Percentiles rank a stretch among this genome's conserved stretches.
These are phyloP conservation scores for Vitis hybrid DNA, from an alignment of 177 flowering plant genomes.

Conservation along the genomic window DNA sequence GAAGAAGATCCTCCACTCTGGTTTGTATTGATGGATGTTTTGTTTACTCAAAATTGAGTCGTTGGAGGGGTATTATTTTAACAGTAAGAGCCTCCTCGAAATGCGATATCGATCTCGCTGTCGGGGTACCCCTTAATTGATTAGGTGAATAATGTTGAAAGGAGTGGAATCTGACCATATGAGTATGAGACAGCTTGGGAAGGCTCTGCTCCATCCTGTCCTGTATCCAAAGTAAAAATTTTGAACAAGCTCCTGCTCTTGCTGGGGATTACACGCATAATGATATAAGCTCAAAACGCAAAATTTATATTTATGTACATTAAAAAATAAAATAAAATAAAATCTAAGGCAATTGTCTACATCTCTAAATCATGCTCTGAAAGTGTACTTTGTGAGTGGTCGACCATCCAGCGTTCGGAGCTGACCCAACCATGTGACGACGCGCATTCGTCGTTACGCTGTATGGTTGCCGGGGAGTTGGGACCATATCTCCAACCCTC, in stretches of 20 bases:
- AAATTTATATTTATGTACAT: too few relatives aligned
- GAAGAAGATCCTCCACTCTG: not conserved
- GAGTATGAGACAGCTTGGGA: conserved; percentile 35
- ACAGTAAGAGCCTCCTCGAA: conserved; percentile 20
- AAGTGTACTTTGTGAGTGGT: too few relatives aligned
- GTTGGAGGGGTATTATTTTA: not conserved
- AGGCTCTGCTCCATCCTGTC: conserved; percentile 16
- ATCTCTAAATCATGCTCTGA: too few relatives aligned
- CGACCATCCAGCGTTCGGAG: not conserved
- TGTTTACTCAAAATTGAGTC: not conserved
- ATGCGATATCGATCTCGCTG: conserved; percentile 38
- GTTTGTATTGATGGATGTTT: not conserved
- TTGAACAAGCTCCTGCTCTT: too few relatives aligned
- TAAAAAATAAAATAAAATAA: too few relatives aligned
- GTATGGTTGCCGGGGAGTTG: not conserved
- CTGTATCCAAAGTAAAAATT: conserved; percentile 3
- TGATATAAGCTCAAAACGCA: too few relatives aligned
- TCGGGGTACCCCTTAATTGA: conserved; percentile 19
- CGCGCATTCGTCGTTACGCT: not conserved
- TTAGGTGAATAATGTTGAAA: conserved; percentile 36
- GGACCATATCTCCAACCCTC: not conserved
- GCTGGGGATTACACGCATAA: too few relatives aligned
- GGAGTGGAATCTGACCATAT: conserved; percentile 33
- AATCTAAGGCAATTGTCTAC: too few relatives aligned
- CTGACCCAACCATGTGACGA: not conserved